A percentile compares a stretch with the other conserved stretches of the same genome.
Conservation (phyloP, 208 protist species). For the Acanthamoeba triangularis region DNA sequence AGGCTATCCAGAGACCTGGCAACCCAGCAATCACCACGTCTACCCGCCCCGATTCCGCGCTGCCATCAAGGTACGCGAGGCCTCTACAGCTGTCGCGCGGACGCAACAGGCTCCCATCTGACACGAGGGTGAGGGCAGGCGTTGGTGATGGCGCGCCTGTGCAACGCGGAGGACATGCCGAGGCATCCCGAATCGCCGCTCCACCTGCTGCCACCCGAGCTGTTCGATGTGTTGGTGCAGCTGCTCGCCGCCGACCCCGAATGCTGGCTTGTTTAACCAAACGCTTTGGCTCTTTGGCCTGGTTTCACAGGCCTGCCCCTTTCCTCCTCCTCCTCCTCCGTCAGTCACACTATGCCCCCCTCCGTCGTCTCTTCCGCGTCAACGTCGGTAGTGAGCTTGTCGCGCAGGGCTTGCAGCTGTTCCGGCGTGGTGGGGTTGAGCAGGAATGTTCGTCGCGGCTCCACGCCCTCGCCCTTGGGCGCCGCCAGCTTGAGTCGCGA, state of each 20-base stretch:
- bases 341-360: too few species aligned
- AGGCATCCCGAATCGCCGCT: background rate
- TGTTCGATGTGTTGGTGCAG: background rate
- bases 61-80: conserved; percentile 11
- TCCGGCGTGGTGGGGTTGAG: conserved; percentile 51
- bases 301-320: too few species aligned
- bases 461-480: background rate
- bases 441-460: conserved; percentile 24
- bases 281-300: too few species aligned
- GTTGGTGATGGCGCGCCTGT: background rate
- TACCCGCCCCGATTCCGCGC: background rate
- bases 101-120: too few species aligned
- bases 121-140: too few species aligned
- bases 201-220: background rate
- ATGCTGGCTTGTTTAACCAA: background rate
- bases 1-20: background rate
- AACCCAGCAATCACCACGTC: background rate
- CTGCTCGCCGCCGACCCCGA: conserved; percentile 4
- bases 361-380: too few species aligned
- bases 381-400: background rate
- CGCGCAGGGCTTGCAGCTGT: background rate
- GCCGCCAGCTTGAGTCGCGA: conserved; percentile 38
- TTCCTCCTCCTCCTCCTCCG: too few species aligned
- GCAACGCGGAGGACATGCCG: background rate
- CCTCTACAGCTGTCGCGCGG: too few species aligned